A percentile compares a stretch with the other conserved stretches of the same genome.
Conservation (phyloP, 768 basidiomycete genomes). For the Agaricus subrufescens region DNA sequence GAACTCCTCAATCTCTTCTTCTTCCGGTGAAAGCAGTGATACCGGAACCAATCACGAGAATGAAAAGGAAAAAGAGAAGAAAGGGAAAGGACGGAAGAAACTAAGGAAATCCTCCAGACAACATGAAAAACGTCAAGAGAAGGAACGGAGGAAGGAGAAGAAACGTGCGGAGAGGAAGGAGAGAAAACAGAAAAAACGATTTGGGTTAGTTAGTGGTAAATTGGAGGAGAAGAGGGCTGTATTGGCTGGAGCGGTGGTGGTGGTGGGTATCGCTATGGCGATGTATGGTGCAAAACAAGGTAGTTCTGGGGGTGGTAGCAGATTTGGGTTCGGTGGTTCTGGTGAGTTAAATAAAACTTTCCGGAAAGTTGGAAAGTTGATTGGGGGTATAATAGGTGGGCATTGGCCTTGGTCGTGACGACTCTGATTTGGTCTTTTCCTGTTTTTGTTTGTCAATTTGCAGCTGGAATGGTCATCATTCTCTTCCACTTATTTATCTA, state of each 20-base stretch:
- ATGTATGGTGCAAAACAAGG: slow-evolving; percentile 38
- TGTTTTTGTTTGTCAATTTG: not conserved
- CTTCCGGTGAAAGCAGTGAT: slow-evolving; percentile 17
- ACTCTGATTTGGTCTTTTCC: not conserved
- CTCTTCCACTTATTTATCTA: not conserved
- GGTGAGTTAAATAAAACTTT: not conserved
- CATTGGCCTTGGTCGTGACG: slow-evolving; percentile 6
- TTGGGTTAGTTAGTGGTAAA: not conserved
- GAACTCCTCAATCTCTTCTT: slow-evolving; percentile 8
- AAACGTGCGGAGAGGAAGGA: not conserved
- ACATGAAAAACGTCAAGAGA: not conserved
- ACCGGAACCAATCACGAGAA: not conserved
- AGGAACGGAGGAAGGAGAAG: not conserved
- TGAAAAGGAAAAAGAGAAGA: slow-evolving; percentile 12
- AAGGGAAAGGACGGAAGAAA: slow-evolving; percentile 17
- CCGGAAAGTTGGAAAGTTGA: no score
- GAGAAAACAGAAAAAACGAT: not conserved
- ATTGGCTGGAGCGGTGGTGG: slow-evolving; percentile 62
- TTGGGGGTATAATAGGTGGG: not conserved
- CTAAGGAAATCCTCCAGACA: slow-evolving; percentile 14
- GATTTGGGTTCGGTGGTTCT: slow-evolving; percentile 12
- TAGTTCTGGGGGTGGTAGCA: slow-evolving; percentile 6
- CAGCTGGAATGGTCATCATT: not conserved
- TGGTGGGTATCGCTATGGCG: slow-evolving; percentile 68
- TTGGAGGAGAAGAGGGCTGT: slow-evolving; percentile 35